Base-by-base conservation (phyloP, 768 basidiomycete species). In the Suillus brevipes region DNA sequence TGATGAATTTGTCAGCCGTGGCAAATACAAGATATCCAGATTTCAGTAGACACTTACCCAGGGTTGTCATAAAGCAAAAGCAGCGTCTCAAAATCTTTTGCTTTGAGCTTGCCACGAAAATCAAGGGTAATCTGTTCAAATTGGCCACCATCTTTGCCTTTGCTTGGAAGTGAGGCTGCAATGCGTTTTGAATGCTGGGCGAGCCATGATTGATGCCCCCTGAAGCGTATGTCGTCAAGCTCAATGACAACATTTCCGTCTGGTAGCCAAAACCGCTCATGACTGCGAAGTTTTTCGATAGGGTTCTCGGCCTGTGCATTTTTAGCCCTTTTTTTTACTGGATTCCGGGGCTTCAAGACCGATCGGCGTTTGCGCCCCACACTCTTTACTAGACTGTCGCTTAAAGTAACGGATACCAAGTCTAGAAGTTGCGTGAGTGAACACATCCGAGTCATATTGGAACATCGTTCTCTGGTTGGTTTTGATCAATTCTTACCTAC, bases 241-340 rank as follows among this genome's bases (percentile, higher is more conserved):
- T 78, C 73, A 7, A 83, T 42, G 38, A 80, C 69, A 8, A 78
- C 68, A 20, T 73, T 74, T 4, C 79, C 80, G 62, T 79, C 79
- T 20, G 72, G 69, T 34, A 75, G 68, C 80, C 80, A 80, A 58
- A 78, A 73, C 23, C 64, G 34, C 55, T 67, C 40, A 63, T 68
- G 64, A 60, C 42, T 60, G 34, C 34, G 34, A 36, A 36, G 34
- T 36, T 36, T 6, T 36, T 36, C 34, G 8, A 36, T 8, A 36
- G 34, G 38, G 7, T 25, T 50, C 6, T 50, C 25, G 25, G 13
- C 23, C 14, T 14, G 25, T 16, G 49, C 6, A 4, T 2, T 25
- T 50, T 50, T 50, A 16, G 14, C 34, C 34, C 34, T 36, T 36
- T 36, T 36, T 6, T 36, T 36, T 36, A 36, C 34, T 36, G 8